Conservation (phyloP, 768 basidiomycete species). For the Gloeophyllum trabeum region DNA sequence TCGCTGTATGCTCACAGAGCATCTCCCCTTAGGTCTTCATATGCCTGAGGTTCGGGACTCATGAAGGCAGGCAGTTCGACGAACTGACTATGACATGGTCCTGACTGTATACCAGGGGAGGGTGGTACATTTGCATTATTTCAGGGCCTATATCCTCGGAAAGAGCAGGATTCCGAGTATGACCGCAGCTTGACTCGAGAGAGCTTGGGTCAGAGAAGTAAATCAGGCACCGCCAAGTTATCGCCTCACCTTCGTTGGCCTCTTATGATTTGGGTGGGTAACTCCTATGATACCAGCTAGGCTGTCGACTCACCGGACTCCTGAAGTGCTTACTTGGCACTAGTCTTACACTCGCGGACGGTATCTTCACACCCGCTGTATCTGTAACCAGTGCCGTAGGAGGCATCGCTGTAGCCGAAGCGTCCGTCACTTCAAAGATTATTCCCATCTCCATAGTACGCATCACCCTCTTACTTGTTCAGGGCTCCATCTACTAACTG, state of each 20-base stretch:
- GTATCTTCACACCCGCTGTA: slow-evolving; percentile 58
- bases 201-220: slow-evolving; percentile 12
- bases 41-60: slow-evolving; percentile 34
- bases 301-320: slow-evolving; percentile 1
- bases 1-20: neutral
- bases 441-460: slow-evolving; percentile 50
- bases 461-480: no score
- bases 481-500: no score
- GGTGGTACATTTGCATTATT: slow-evolving; percentile 59
- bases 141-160: slow-evolving; percentile 47
- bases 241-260: slow-evolving; percentile 31
- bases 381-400: slow-evolving; percentile 58
- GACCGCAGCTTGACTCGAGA: slow-evolving; percentile 46
- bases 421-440: slow-evolving; percentile 32
- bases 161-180: slow-evolving; percentile 29
- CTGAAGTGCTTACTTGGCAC: slow-evolving; percentile 50
- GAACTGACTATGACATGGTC: neutral
- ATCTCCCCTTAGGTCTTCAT: slow-evolving; percentile 28
- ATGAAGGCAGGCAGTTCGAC: slow-evolving; percentile 29
- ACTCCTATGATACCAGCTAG: neutral
- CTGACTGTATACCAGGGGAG: slow-evolving; percentile 30
- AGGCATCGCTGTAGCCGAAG: slow-evolving; percentile 55
- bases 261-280: slow-evolving; percentile 43
- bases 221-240: slow-evolving; percentile 7
- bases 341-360: slow-evolving; percentile 56